Evolutionary conservation across 2,329 filamentous ascomycete species (phyloP), one percentile per base, ranked within the genome.

Genomic region (Pestalotiopsis fici): DNA sequence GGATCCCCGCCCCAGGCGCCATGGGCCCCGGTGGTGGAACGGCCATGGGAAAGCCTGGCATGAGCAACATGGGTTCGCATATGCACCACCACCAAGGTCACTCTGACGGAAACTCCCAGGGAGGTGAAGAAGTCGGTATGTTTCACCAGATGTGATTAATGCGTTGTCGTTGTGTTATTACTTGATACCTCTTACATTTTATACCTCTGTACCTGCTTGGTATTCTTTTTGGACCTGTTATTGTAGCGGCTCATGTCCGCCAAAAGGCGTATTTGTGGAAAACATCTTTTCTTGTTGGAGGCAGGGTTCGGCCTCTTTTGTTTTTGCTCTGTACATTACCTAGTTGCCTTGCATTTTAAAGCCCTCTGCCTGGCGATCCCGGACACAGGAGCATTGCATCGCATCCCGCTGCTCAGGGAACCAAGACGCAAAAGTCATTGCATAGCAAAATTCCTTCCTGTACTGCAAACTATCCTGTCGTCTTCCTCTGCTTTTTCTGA

Each of bases 41-140:
- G 65, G 76, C 85, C 82, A 87, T 92, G 87, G 86, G 86, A 74
- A 91, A 92, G 80, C 87, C 90, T 72, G 87, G 87, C 71, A 86
- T 93, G 80, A 83, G 85, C 72, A 86, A 84, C 79, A 89, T 95
- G 88, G 89, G 90, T 74, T 83, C 85, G 69, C 81, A 83, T 69
- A 85, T 88, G 81, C 93, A 96, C 81, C 94, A 94, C 80, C 90
- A 94, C 80, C 90, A 93, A 77, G 86, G 87, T 70, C 90, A 92
- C 76, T 85, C 87, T 68, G 91, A 93, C 78, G 91, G 89, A 78
- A 86, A 83, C 78, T 85, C 86, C 74, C 88, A 88, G 78, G 89
- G 88, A 82, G 87, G 86, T 79, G 92, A 95, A 77, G 94, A 96
- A 89, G 94, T 94, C 90, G 94, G 94, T 97, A 97, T 97, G 94